Evolutionary conservation across 441 rosid species (phyloP).

Genomic region (Rhodomyrtus psidioides): DNA sequence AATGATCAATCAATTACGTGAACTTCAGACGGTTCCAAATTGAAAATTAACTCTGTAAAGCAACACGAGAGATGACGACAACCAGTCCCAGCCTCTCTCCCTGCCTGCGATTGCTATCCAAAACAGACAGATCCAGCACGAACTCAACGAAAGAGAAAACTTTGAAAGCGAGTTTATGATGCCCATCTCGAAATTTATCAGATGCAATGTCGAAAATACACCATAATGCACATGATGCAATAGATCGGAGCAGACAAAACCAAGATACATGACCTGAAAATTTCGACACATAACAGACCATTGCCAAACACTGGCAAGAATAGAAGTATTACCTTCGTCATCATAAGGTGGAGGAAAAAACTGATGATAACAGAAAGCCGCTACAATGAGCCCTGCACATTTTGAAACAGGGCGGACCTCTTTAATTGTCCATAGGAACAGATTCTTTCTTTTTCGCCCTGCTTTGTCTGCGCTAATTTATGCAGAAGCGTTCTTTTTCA

Average conservation of each 20-base stretch:
- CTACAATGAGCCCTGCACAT: slow-evolving; percentile 47
- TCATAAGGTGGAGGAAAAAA: slow-evolving; percentile 68
- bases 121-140: neutral
- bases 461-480: neutral
- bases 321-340: slow-evolving; percentile 35
- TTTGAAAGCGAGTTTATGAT: neutral
- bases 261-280: neutral
- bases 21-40: neutral
- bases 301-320: neutral
- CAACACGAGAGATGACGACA: neutral
- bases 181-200: neutral
- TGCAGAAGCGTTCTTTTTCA: neutral
- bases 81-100: neutral
- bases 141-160: neutral
- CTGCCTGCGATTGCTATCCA: neutral
- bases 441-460: neutral
- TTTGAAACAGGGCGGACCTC: neutral
- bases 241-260: neutral
- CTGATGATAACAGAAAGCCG: slow-evolving; percentile 66
- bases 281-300: neutral
- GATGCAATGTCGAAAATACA: neutral
- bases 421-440: neutral
- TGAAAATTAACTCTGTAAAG: neutral
- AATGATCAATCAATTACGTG: neutral
- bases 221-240: neutral